These are phyloP conservation scores for Scytalidium lignicola DNA, from an alignment of 2,329 filamentous ascomycete genomes.

Conservation along the genomic window DNA sequence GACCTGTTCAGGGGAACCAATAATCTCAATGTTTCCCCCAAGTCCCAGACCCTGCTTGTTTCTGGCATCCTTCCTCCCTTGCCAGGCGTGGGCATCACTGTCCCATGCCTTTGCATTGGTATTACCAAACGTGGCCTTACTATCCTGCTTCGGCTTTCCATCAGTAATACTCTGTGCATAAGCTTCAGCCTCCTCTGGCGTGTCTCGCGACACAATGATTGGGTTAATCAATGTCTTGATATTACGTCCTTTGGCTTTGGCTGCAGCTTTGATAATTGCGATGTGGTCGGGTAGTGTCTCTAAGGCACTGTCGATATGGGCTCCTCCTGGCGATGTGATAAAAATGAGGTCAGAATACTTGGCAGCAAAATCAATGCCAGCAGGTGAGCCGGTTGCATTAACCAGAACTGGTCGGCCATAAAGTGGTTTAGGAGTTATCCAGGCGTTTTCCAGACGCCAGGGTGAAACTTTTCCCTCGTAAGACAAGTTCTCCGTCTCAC, in stretches of 20 bases:
- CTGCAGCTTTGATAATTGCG: slow-evolving; percentile 15
- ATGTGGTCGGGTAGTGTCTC: slow-evolving; percentile 20
- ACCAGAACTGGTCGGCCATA: slow-evolving; percentile 18
- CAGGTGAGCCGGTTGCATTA: slow-evolving; percentile 18
- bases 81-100: slow-evolving; percentile 22
- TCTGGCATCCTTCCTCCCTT: slow-evolving; percentile 10
- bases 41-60: slow-evolving; percentile 14
- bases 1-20: slow-evolving; percentile 17
- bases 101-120: slow-evolving; percentile 9
- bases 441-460: slow-evolving; percentile 17
- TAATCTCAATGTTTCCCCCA: slow-evolving; percentile 20
- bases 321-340: slow-evolving; percentile 19
- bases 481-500: slow-evolving; percentile 17
- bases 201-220: slow-evolving; percentile 18
- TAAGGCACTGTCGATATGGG: slow-evolving; percentile 17
- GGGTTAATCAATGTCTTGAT: slow-evolving; percentile 20
- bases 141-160: slow-evolving; percentile 7
- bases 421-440: slow-evolving; percentile 19
- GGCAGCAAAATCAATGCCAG: slow-evolving; percentile 18
- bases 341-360: slow-evolving; percentile 19
- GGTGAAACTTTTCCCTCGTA: slow-evolving; percentile 16
- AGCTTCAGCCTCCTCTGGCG: slow-evolving; percentile 15
- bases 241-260: slow-evolving; percentile 12
- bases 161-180: slow-evolving; percentile 14
- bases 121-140: slow-evolving; percentile 5